Percentiles rank a stretch among this genome's conserved stretches.
Evolutionary conservation across 2,329 filamentous ascomycete species (phyloP).

Genomic region (Didymella keratinophila): DNA sequence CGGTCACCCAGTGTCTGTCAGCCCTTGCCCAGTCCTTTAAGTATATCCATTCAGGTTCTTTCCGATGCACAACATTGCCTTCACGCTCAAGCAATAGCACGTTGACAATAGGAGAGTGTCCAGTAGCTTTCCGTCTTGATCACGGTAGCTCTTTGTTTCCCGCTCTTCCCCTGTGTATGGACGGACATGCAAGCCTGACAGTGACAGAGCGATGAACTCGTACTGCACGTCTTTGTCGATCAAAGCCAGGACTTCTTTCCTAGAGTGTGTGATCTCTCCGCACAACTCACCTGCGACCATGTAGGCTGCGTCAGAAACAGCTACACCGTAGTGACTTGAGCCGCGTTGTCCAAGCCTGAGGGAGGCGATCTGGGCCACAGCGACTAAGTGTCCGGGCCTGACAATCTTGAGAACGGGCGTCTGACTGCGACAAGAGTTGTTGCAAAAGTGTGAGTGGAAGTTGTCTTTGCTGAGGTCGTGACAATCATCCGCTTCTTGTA

Average conservation of each 20-base stretch:
- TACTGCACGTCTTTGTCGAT: neutral
- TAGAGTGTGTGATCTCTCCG: neutral
- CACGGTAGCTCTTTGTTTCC: neutral
- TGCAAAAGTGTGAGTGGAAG: neutral
- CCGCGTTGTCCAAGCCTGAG: neutral
- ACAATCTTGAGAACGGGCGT: neutral
- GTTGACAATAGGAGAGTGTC: neutral
- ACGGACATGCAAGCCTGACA: neutral
- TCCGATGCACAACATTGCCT: neutral
- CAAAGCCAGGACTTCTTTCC: neutral
- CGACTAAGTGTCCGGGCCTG: neutral
- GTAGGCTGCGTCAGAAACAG: neutral
- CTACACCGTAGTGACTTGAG: neutral
- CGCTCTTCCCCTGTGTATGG: neutral
- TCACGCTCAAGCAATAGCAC: slow-evolving; percentile 2
- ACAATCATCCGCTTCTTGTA: neutral
- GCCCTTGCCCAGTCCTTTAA: neutral
- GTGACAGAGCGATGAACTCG: slow-evolving; percentile 1
- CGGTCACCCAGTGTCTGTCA: neutral
- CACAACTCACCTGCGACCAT: neutral
- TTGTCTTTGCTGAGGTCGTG: neutral
- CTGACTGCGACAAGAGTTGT: neutral
- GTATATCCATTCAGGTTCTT: neutral
- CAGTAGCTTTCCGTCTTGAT: neutral
- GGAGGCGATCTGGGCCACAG: neutral